Base-by-base conservation (phyloP, 306 rosid species). In the Quercus ilex region DNA sequence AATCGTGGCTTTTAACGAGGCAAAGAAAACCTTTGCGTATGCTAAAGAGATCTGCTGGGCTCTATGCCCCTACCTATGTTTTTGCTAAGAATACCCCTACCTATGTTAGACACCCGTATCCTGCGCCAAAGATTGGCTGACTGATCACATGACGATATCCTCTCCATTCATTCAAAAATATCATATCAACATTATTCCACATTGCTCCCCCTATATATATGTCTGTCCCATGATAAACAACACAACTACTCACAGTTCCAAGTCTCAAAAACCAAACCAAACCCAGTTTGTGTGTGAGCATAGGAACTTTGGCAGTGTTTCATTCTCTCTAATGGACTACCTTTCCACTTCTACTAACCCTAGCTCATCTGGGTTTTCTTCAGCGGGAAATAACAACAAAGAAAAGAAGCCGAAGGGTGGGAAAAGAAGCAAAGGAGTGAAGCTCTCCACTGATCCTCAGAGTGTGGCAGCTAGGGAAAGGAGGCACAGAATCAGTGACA, bases 381-480 rank as follows among this genome's bases (percentile, higher is more conserved):
- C 91, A 1, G 83, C 51, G 55, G 51, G 81, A 51, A 79, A 75
- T 69, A 79, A 73, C 38, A 79, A 46, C 68, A 80, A 67, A 19
- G 63, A 71, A 15, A 73, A 67, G 41, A 78, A 71, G 82, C 77
- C 81, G 20, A 85, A 83, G 65, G 21, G 68, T 59, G 59, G 13
- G 86, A 85, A 57, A 65, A 83, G 85, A 62, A 79, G 35, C 77
- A 87, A 77, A 30, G 84, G 81, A 6, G 83, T 88, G 90, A 91
- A 80, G 84, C 97, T 94, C 10, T 94, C 98, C 0, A 94, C 95
- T 2, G 97, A 94, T 69, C 97, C 98, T 15, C 98, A 94, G 49
- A 92, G 98, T 78, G 93, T 94, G 71, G 98, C 98, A 0, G 98
- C 98, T 0, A 82, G 98, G 28, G 95, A 92, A 75, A 79, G 98